Evolutionary conservation across 352 stramenopile genomes (phyloP).

Genomic region (Phytophthora palmivora): DNA sequence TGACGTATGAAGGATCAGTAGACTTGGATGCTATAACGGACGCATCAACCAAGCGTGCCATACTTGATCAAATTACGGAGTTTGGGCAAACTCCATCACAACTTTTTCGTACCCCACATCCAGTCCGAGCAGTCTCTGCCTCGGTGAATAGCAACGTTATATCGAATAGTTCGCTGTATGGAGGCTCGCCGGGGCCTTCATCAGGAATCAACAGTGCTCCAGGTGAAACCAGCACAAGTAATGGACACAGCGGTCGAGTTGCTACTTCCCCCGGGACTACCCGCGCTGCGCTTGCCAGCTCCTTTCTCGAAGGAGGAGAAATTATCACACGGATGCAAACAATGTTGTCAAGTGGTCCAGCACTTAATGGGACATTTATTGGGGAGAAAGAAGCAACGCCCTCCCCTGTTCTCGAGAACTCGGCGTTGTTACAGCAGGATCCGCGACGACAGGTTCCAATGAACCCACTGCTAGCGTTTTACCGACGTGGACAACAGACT

Average conservation of each 20-base stretch:
- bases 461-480: slow-evolving; percentile 53
- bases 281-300: slow-evolving; percentile 49
- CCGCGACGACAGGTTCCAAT: slow-evolving; percentile 48
- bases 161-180: slow-evolving; percentile 27
- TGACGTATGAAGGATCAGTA: slow-evolving; percentile 98
- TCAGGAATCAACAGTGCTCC: slow-evolving; percentile 5
- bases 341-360: slow-evolving; percentile 53
- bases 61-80: slow-evolving; percentile 97
- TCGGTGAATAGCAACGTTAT: neutral
- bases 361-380: slow-evolving; percentile 28
- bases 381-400: slow-evolving; percentile 30
- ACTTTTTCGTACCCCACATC: slow-evolving; percentile 88
- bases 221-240: slow-evolving; percentile 5
- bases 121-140: slow-evolving; percentile 36
- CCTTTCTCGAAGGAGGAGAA: slow-evolving; percentile 75
- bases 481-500: slow-evolving; percentile 38
- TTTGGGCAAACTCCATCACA: slow-evolving; percentile 98
- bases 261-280: slow-evolving; percentile 38
- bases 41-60: slow-evolving; percentile 71
- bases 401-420: slow-evolving; percentile 55
- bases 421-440: slow-evolving; percentile 59
- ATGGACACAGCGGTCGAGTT: slow-evolving; percentile 1
- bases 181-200: slow-evolving; percentile 20
- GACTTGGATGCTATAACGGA: slow-evolving; percentile 92
- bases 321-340: slow-evolving; percentile 76